A percentile compares a stretch with the other conserved stretches of the same genome.
Evolutionary conservation across 78 protist genomes (phyloP).

Genomic region (Dictyostelium firmibasis): DNA sequence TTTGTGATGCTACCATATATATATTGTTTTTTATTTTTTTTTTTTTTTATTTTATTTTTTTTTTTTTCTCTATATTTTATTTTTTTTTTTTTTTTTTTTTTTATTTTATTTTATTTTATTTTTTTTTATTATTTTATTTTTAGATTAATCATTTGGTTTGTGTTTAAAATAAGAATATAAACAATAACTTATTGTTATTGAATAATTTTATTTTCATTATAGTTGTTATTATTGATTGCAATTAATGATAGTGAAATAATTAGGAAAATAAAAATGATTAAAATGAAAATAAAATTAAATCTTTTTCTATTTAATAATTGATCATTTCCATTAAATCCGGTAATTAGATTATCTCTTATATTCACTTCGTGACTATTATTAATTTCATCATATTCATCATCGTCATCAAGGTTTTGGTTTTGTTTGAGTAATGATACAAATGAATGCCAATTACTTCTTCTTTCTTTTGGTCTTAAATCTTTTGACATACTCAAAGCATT

Average conservation of each 20-base stretch:
- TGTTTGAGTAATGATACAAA: constrained; percentile 1
- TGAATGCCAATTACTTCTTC: constrained; percentile 13
- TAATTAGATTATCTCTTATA: background rate
- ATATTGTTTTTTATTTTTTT: background rate
- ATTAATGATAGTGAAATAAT: background rate
- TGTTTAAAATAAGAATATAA: no score
- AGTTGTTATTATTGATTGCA: background rate
- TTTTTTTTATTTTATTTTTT: no score
- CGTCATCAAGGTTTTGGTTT: background rate
- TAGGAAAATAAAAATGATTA: background rate
- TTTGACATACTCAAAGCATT: constrained; percentile 47
- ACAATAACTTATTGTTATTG: no score
- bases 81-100: background rate
- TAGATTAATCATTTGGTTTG: no score
- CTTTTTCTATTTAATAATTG: background rate
- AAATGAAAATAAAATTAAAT: background rate
- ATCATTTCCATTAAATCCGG: background rate
- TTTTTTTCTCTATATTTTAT: background rate
- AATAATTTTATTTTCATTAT: background rate
- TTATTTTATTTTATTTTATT: background rate
- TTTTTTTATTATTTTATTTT: no score
- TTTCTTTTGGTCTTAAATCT: background rate
- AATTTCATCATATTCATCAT: background rate
- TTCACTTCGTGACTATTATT: background rate
- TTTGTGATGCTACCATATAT: background rate